Percentiles rank a stretch among this genome's conserved stretches.
Conservation (phyloP, 805 yeast genomes). For the Cyberlindnera meyerae region DNA sequence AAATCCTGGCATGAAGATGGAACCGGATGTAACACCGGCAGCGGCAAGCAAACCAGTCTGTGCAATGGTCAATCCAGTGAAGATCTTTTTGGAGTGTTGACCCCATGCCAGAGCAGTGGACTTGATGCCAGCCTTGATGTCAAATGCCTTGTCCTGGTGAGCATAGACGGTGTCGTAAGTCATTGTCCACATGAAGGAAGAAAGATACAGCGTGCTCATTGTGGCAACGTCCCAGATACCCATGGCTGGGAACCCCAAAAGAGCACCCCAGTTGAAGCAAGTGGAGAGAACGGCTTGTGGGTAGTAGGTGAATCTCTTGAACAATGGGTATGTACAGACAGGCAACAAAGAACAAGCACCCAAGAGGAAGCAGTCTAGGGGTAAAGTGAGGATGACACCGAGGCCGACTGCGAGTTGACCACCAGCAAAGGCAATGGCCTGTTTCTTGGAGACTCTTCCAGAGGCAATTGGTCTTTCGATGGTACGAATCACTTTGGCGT, state of each 20-base stretch:
- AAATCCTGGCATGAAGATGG: conserved; percentile 78
- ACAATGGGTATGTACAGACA: conserved; percentile 84
- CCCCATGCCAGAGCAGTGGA: conserved; percentile 98
- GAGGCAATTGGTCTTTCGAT: conserved; percentile 90
- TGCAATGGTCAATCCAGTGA: conserved; percentile 55
- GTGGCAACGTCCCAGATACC: conserved; percentile 74
- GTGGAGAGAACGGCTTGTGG: conserved; percentile 82
- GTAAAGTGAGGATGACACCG: conserved; percentile 65
- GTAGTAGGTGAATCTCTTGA: conserved; percentile 91
- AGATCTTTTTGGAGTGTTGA: conserved; percentile 61
- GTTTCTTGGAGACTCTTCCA: conserved; percentile 65
- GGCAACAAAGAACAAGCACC: conserved; percentile 79
- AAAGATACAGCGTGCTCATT: conserved; percentile 70
- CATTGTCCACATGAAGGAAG: conserved; percentile 90
- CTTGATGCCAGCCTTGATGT: conserved; percentile 84
- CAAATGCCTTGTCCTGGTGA: conserved; percentile 92
- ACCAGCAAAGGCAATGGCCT: conserved; percentile 66
- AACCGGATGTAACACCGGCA: conserved; percentile 69
- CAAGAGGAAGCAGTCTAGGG: conserved; percentile 72
- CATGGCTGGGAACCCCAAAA: conserved; percentile 94
- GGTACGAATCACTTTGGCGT: conserved; percentile 81
- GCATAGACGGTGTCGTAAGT: conserved; percentile 95
- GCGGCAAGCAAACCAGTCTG: conserved; percentile 61
- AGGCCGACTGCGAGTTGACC: conserved; percentile 74
- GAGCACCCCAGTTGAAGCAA: conserved; percentile 92